These are phyloP conservation scores for Vigna trinervia DNA, from an alignment of 306 rosid species.

Conservation along the genomic window DNA sequence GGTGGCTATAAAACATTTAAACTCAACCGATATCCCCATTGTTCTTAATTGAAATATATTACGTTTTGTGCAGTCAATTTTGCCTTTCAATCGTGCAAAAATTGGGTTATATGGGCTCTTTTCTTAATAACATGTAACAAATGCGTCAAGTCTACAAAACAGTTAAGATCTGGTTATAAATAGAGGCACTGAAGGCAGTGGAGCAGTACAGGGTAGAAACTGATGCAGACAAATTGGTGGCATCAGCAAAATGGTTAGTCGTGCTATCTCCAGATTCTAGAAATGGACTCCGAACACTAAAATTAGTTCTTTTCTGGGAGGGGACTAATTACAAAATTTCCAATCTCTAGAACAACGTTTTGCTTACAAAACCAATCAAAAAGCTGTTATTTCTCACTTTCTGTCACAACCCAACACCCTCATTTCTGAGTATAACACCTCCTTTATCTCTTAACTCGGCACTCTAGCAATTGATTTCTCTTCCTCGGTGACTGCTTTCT, in stretches of 20 bases:
- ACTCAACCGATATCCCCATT: not conserved
- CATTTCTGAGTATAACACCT: not conserved
- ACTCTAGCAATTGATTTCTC: not conserved
- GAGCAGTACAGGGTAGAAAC: not conserved
- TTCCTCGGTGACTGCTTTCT: not conserved
- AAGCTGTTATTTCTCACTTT: not conserved
- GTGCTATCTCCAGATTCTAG: not conserved
- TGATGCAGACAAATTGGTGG: not conserved
- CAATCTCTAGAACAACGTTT: not conserved
- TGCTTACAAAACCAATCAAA: not conserved
- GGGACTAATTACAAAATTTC: not conserved
- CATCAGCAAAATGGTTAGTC: not conserved
- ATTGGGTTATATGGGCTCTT: not conserved
- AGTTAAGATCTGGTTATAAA: not conserved
- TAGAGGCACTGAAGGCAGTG: not conserved
- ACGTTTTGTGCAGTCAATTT: not conserved
- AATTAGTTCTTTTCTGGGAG: not conserved
- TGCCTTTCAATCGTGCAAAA: not conserved
- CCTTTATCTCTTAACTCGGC: not conserved
- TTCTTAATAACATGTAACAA: not conserved
- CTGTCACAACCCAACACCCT: not conserved
- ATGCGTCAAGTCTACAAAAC: not conserved
- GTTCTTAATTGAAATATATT: not conserved
- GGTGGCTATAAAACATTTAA: constrained; percentile 4
- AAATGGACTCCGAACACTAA: not conserved